These are phyloP conservation scores for Metrosideros polymorpha DNA, from an alignment of 441 rosid species.

Conservation along the genomic window DNA sequence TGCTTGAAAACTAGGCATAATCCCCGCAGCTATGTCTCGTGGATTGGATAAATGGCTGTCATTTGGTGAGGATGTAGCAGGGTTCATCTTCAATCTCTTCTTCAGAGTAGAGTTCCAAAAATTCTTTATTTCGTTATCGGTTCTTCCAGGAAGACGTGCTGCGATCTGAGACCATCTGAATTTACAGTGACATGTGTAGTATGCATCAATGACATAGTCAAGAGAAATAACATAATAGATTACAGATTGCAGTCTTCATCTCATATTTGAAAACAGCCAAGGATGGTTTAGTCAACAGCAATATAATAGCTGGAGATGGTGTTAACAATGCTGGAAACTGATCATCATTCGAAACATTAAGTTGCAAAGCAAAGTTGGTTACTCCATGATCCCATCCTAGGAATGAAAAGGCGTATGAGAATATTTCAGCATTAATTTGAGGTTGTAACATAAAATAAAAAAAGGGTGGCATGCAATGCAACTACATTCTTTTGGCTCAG, in stretches of 20 bases:
- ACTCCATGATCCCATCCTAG: not conserved
- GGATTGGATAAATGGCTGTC: constrained; percentile 33
- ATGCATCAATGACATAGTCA: not conserved
- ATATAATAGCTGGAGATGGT: not conserved
- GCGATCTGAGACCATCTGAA: constrained; percentile 71
- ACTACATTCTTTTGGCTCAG: not conserved
- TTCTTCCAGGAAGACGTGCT: constrained; percentile 58
- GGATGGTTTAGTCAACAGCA: not conserved
- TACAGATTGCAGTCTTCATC: not conserved
- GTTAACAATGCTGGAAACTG: not conserved
- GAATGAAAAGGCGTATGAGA: not conserved
- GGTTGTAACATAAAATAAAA: not conserved
- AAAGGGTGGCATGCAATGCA: not conserved
- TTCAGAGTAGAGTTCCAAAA: constrained; percentile 64
- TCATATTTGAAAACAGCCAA: not conserved
- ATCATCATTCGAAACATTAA: not conserved
- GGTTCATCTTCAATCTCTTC: constrained; percentile 38
- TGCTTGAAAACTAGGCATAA: constrained; percentile 8
- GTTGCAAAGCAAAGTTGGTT: not conserved
- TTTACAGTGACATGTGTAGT: not conserved
- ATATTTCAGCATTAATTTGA: not conserved
- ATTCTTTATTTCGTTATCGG: constrained; percentile 65
- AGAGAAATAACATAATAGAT: not conserved
- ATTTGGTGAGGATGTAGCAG: constrained; percentile 32
- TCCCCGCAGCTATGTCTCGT: constrained; percentile 11